Conservation (phyloP, 176 grass and related monocot species). For the Phoenix dactylifera region DNA sequence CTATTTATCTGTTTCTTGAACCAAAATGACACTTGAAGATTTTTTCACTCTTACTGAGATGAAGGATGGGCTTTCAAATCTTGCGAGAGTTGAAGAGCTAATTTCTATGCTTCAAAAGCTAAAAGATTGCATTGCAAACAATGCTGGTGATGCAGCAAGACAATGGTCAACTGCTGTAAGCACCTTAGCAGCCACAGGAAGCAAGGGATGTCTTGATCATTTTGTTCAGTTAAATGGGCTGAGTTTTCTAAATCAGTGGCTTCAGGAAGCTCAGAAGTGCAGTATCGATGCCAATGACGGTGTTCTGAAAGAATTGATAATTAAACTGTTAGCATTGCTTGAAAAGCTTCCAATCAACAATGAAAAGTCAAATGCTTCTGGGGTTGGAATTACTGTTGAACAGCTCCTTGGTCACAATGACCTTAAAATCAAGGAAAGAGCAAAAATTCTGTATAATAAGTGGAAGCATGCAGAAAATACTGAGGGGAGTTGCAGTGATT, state of each 20-base stretch:
- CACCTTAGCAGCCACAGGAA: conserved; percentile 30
- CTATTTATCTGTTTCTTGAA: no score
- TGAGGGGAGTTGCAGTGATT: conserved; percentile 2
- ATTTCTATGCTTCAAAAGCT: conserved; percentile 45
- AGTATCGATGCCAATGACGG: conserved; percentile 2
- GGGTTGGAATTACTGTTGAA: conserved; percentile 31
- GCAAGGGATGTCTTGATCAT: conserved; percentile 45
- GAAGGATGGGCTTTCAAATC: conserved; percentile 52
- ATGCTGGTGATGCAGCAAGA: conserved; percentile 36
- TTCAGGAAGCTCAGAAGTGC: conserved; percentile 44
- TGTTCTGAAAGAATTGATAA: conserved; percentile 32
- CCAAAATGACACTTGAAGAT: conserved; percentile 39
- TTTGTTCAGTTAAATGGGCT: conserved; percentile 53
- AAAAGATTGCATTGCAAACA: conserved; percentile 14
- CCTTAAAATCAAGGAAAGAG: conserved; percentile 40
- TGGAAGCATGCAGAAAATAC: conserved; percentile 21
- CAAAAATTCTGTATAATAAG: conserved; percentile 32
- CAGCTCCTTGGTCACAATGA: conserved; percentile 34
- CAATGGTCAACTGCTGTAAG: conserved; percentile 35
- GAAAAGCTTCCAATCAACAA: conserved; percentile 30
- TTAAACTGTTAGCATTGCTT: conserved; percentile 32
- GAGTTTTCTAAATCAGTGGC: conserved; percentile 52
- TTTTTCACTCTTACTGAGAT: conserved; percentile 76
- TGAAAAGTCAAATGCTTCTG: conserved; percentile 23
- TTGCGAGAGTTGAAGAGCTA: conserved; percentile 36